Conservation (phyloP, 169 alveolate genomes). For the Plasmodium knowlesi region DNA sequence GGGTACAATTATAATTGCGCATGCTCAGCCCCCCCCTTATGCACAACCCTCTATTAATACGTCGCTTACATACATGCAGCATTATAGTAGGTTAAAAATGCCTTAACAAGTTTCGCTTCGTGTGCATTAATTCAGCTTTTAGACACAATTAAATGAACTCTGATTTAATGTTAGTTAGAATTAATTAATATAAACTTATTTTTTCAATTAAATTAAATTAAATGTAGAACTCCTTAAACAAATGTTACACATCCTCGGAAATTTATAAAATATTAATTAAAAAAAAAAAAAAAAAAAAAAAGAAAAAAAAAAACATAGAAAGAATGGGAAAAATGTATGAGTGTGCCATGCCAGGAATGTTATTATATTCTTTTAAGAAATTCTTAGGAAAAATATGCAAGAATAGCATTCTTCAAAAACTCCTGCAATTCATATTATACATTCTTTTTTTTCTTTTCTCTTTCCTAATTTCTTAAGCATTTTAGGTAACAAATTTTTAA, state of each 20-base stretch:
- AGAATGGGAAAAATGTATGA: background rate
- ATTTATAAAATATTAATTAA: background rate
- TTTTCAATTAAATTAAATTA: background rate
- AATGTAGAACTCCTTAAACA: background rate
- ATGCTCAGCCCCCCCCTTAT: background rate
- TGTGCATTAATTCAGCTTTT: background rate
- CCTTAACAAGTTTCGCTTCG: background rate
- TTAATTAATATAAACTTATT: background rate
- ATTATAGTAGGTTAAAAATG: background rate
- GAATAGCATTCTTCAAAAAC: background rate
- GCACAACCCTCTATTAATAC: background rate
- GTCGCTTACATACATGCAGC: background rate
- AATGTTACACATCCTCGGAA: background rate
- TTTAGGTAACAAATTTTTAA: background rate
- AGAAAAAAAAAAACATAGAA: background rate
- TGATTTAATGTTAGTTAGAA: background rate
- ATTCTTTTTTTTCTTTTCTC: no score
- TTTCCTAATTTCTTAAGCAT: background rate
- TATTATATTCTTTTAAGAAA: background rate
- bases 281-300: background rate
- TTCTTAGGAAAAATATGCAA: background rate
- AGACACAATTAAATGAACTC: background rate
- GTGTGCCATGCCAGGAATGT: background rate
- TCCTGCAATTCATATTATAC: background rate
- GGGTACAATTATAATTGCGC: background rate